phyloP scores from a whole-genome alignment of 2,329 filamentous ascomycete genomes.

The Diaporthe sp. region DNA sequence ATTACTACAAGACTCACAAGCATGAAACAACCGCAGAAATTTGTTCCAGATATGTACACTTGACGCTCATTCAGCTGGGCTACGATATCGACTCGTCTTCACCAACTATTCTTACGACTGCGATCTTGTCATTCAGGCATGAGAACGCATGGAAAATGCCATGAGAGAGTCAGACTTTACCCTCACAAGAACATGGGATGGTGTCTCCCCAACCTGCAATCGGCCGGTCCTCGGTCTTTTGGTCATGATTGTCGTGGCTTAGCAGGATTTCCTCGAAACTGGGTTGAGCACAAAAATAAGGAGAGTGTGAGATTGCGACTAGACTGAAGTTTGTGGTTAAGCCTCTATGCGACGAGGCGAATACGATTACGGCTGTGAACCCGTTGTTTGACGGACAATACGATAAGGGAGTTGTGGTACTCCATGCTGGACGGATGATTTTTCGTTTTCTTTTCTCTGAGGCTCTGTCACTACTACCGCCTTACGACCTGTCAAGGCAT shows the following conservation, averaged over 20 bases:
- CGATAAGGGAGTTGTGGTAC: not conserved
- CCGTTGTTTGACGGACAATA: not conserved
- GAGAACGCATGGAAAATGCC: not conserved
- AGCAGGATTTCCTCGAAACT: not conserved
- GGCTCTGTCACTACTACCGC: conserved; percentile 8
- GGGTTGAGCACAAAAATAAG: not conserved
- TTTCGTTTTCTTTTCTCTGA: not conserved
- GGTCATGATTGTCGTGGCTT: not conserved
- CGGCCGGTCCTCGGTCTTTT: not conserved
- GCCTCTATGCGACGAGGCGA: not conserved
- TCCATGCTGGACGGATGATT: not conserved
- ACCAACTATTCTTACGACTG: not conserved
- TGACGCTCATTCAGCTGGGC: conserved; percentile 2
- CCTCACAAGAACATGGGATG: not conserved
- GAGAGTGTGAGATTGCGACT: not conserved
- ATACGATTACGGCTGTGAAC: not conserved
- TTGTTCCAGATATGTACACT: conserved; percentile 8
- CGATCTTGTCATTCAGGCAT: conserved; percentile 3
- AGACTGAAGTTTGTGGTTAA: not conserved
- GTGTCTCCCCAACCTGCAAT: not conserved
- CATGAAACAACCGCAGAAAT: not conserved
- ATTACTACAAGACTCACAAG: not conserved
- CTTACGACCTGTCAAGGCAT: not conserved
- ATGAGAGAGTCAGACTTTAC: not conserved
- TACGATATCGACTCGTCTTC: conserved; percentile 1